A percentile compares a stretch with the other conserved stretches of the same genome.
Conservation (phyloP, 2,329 filamentous ascomycete genomes). For the Hypoxylon sp. region DNA sequence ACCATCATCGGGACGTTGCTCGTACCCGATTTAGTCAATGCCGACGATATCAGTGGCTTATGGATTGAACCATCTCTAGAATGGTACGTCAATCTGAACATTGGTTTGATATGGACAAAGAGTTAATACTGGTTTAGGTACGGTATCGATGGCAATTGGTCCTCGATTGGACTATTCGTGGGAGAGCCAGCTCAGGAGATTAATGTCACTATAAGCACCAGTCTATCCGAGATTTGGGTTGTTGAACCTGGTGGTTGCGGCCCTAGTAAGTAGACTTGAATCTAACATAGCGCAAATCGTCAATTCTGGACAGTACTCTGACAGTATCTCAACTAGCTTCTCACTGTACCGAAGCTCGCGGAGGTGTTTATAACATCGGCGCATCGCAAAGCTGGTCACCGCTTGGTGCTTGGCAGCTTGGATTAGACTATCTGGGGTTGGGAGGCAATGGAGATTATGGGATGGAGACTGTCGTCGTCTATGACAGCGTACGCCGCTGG, state of each 20-base stretch:
- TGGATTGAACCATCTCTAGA: conserved; percentile 55
- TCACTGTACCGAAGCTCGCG: conserved; percentile 70
- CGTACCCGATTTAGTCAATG: conserved; percentile 48
- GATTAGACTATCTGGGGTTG: conserved; percentile 71
- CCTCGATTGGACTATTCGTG: conserved; percentile 73
- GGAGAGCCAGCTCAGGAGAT: conserved; percentile 64
- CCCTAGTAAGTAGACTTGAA: conserved; percentile 59
- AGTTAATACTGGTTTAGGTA: conserved; percentile 52
- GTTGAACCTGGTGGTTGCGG: conserved; percentile 72
- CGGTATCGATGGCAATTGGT: conserved; percentile 77
- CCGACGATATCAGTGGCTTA: conserved; percentile 48
- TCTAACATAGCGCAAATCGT: not conserved
- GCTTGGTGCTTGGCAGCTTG: conserved; percentile 73
- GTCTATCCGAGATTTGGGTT: conserved; percentile 79
- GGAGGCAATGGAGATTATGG: conserved; percentile 76
- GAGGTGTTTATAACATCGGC: conserved; percentile 69
- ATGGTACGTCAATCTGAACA: conserved; percentile 50
- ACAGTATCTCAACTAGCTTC: conserved; percentile 56
- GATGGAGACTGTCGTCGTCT: conserved; percentile 63
- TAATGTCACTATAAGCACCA: conserved; percentile 75
- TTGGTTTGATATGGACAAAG: conserved; percentile 20
- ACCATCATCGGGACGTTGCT: conserved; percentile 50
- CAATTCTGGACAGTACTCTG: conserved; percentile 24
- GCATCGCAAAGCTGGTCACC: conserved; percentile 71
- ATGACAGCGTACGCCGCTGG: conserved; percentile 58